Percentiles rank a stretch among this genome's conserved stretches.
These are phyloP conservation scores for Cladosporium halotolerans DNA, from an alignment of 2,329 filamentous ascomycete genomes.

Conservation along the genomic window DNA sequence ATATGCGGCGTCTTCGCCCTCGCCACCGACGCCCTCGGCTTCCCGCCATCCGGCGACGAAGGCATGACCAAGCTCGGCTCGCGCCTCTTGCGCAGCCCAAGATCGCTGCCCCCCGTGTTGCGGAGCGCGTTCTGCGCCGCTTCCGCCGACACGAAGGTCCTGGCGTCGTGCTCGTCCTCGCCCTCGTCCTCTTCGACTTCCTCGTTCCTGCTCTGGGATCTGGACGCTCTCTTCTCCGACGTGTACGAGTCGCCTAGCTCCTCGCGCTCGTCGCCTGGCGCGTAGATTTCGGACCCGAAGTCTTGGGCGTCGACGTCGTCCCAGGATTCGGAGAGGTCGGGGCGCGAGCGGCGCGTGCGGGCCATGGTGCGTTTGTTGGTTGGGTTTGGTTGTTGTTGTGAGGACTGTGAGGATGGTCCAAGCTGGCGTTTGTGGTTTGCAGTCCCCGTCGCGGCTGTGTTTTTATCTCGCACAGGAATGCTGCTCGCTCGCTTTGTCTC, in stretches of 20 bases:
- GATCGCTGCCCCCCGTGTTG: slow-evolving; percentile 13
- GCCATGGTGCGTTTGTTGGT: slow-evolving; percentile 14
- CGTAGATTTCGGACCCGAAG: slow-evolving; percentile 20
- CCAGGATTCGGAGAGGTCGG: slow-evolving; percentile 30
- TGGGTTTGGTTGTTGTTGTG: neutral
- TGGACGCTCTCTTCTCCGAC: neutral
- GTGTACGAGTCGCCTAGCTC: slow-evolving; percentile 23
- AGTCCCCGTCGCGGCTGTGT: no score
- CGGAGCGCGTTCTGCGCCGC: slow-evolving; percentile 9
- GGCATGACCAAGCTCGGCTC: slow-evolving; percentile 40
- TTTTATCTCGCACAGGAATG: no score
- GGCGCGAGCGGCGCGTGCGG: slow-evolving; percentile 16
- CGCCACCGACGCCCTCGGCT: slow-evolving; percentile 15
- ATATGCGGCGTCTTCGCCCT: slow-evolving; percentile 23
- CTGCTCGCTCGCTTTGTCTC: no score
- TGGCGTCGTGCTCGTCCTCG: no score
- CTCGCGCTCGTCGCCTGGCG: slow-evolving; percentile 24
- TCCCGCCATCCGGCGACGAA: slow-evolving; percentile 24
- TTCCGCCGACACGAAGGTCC: neutral
- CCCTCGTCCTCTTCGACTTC: neutral
- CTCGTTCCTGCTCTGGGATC: neutral
- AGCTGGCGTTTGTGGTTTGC: neutral
- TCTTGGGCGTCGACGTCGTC: slow-evolving; percentile 25
- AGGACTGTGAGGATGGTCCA: neutral
- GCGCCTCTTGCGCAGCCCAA: slow-evolving; percentile 8